Base-by-base conservation (phyloP, 2,329 filamentous ascomycete genomes). In the Venturia effusa region DNA sequence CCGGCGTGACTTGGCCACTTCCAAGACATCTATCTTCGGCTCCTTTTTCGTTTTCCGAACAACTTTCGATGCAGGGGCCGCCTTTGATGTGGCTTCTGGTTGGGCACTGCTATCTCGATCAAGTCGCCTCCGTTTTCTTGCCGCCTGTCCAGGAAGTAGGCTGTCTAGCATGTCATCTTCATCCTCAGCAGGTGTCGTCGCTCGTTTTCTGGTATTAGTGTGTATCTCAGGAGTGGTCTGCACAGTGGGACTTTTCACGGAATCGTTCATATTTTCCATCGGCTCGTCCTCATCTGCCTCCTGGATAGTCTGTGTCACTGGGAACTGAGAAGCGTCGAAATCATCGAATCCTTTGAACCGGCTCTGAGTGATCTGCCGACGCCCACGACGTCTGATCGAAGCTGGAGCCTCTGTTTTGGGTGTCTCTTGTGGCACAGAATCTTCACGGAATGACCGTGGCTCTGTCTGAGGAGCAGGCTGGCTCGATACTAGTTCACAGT, bases 111-210 rank as follows among this genome's bases (percentile, higher is more conserved):
- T 32, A 15, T 61, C 86, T 30, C 51, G 51, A 57, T 24, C 30
- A 24, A 90, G 79, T 32, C 88, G 86, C 27, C 88, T 86, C n/a
- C 87, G 85, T 73, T 96, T 97, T 71, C 92, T 84, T 5, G 86
- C 86, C 34, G 88, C 85, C 3, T 89, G 86, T 0, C 87, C 90
- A 0, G 92, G 89, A 1, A 92, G 85, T 64, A 96, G 83, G 27
- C 83, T 80, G 17, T 91, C 86, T 73, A 93, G 84, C 10, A 88
- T 75, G 55, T 88, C 83, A 63, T 84, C 76, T 41, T 75, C 74
- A 40, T 75, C 70, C 15, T 74, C 66, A 19, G 73, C 68, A 3
- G 70, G 61, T 30, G 68, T 67, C 39, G 67, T 66, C 3, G 69
- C 66, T 27, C 70, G 69, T 63, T 73, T 75, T 39, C 65, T 69